Evolutionary conservation across 164 flowering plant species (phyloP), one percentile per base, ranked within the genome.

Genomic region (Sextonia rubra): DNA sequence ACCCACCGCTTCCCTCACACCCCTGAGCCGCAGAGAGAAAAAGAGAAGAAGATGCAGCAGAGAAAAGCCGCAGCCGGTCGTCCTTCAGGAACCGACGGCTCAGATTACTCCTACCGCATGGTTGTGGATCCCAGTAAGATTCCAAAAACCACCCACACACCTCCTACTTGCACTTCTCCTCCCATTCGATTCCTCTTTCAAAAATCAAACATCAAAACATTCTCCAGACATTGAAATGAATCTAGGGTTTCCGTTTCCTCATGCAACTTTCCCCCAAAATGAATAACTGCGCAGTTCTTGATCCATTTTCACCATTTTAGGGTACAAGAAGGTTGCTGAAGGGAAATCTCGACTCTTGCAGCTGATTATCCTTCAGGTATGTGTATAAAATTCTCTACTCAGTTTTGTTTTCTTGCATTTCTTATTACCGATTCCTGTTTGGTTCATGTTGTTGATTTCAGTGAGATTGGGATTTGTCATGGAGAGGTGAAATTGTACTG

Each of bases 51-150:
- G 82, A 90, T 88, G 96, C 83, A 80, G 76, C 90, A 81, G 78
- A 84, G 97, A 68, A 83, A 73, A 69, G 55, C 89, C 1, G 76
- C 76, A 5, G 37, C 74, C 2, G 89, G 91, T 27, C 80, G 98
- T 75, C 98, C 97, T 5, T 80, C 86, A 2, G 98, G 98, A 71
- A 94, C 98, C 0, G 98, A 94, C 58, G 98, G 98, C 68, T 94
- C 97, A 8, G 97, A 94, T 84, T 94, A 85, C 83, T 92, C 97
- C n/a, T 94, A 90, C 64, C 94, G 98, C 66, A 94, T 94, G 98
- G 91, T 92, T 69, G 97, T 94, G 58, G 98, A 92, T 73, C 83
- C 92, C 61, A 85, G 98, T 94, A 83, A 73, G 87, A 71, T 47
- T 32, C 29, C 7, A 3, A 52, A 52, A 52, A 12, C 44, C 26